Evolutionary conservation across 2,329 filamentous ascomycete genomes (phyloP).

Genomic region (Aureobasidium zeae): DNA sequence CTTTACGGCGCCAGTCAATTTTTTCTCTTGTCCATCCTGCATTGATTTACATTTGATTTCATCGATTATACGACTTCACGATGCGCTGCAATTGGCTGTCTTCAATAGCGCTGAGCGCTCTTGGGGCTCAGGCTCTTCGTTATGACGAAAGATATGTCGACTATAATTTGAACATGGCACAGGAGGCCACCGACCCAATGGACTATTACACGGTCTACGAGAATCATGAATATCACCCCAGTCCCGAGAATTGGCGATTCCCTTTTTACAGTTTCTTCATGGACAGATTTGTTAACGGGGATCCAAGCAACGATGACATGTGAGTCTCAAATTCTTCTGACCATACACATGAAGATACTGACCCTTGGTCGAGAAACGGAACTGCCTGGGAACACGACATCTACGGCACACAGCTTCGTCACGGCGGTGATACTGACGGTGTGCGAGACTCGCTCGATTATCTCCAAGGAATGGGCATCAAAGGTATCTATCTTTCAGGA

Average conservation of each 20-base stretch:
- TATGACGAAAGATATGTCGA: constrained; percentile 44
- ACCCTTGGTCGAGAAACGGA: constrained; percentile 34
- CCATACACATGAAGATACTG: not conserved
- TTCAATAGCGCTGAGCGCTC: constrained; percentile 1
- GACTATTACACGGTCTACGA: constrained; percentile 51
- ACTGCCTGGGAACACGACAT: constrained; percentile 53
- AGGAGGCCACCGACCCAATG: constrained; percentile 44
- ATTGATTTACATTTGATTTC: not conserved
- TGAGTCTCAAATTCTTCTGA: not conserved
- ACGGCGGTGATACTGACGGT: constrained; percentile 51
- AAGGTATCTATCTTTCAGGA: constrained; percentile 53
- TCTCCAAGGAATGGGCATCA: constrained; percentile 52
- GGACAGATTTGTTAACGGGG: constrained; percentile 56
- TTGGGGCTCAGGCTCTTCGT: constrained; percentile 7
- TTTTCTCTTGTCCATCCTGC: not conserved
- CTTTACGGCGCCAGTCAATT: constrained; percentile 6
- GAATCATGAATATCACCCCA: constrained; percentile 44
- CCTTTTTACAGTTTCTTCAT: constrained; percentile 58
- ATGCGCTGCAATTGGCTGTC: constrained; percentile 11
- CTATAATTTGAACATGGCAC: constrained; percentile 55
- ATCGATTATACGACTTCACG: constrained; percentile 5
- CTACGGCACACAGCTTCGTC: constrained; percentile 52
- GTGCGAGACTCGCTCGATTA: constrained; percentile 55
- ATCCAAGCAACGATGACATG: constrained; percentile 54
- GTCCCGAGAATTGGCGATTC: constrained; percentile 55